These are phyloP conservation scores for Monilinia laxa DNA, from an alignment of 2,329 filamentous ascomycete species.

Conservation along the genomic window DNA sequence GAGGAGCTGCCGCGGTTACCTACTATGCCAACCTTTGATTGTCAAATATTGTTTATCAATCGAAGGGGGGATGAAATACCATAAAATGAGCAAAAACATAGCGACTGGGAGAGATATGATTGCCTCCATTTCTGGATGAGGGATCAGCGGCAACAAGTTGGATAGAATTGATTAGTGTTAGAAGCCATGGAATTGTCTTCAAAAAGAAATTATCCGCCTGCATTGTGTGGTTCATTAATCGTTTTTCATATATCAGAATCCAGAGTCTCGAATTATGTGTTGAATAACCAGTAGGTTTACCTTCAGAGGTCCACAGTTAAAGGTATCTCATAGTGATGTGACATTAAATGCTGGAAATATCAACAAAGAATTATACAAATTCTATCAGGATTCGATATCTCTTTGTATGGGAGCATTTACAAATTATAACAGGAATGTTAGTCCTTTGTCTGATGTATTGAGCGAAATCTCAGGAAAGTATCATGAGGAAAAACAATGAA, in stretches of 20 bases:
- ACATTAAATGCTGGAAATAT: no score
- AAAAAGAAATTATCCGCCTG: not conserved
- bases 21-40: slow-evolving; percentile 28
- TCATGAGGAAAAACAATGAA: no score
- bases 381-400: no score
- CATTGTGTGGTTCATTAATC: slow-evolving; percentile 6
- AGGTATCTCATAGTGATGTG: no score
- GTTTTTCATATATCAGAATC: not conserved
- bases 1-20: slow-evolving; percentile 26
- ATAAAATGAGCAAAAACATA: slow-evolving; percentile 33
- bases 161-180: not conserved
- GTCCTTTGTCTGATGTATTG: no score
- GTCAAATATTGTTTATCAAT: not conserved
- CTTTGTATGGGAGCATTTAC: no score
- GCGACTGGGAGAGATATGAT: not conserved
- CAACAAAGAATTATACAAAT: no score
- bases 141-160: not conserved
- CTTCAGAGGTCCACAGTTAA: no score
- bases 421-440: no score
- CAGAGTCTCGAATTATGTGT: not conserved
- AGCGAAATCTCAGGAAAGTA: no score
- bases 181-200: slow-evolving; percentile 11
- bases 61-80: slow-evolving; percentile 4
- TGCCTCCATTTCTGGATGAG: not conserved
- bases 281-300: no score